These are phyloP conservation scores for Drosera capensis DNA, from an alignment of 148 eudicot species.

Conservation along the genomic window DNA sequence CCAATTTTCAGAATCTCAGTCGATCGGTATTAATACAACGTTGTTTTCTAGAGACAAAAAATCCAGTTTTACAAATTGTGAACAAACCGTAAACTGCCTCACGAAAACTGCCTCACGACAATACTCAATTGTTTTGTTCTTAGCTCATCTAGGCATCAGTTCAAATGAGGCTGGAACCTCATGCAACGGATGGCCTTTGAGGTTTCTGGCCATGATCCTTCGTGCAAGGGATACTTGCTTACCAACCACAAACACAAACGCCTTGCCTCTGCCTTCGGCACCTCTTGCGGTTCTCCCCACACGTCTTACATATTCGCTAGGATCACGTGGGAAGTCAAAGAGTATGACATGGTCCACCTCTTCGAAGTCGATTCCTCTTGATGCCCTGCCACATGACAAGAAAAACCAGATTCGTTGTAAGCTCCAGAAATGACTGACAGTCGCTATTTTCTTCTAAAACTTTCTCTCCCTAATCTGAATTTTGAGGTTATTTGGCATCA, in stretches of 20 bases:
- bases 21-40: too few relatives aligned
- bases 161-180: slow-evolving; percentile 66
- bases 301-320: slow-evolving; percentile 91
- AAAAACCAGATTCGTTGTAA: neutral
- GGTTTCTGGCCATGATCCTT: slow-evolving; percentile 70
- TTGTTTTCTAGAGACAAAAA: too few relatives aligned
- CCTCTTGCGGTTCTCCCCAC: slow-evolving; percentile 98
- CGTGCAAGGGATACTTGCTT: slow-evolving; percentile 90
- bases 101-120: too few relatives aligned
- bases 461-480: too few relatives aligned
- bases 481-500: too few relatives aligned
- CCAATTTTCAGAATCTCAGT: too few relatives aligned
- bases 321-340: slow-evolving; percentile 93
- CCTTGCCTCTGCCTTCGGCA: slow-evolving; percentile 81
- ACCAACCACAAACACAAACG: slow-evolving; percentile 79
- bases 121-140: too few relatives aligned
- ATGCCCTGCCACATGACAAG: slow-evolving; percentile 46
- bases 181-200: slow-evolving; percentile 87
- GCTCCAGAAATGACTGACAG: too few relatives aligned
- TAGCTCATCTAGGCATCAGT: too few relatives aligned
- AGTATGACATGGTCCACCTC: slow-evolving; percentile 79
- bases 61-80: too few relatives aligned
- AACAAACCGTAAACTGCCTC: too few relatives aligned
- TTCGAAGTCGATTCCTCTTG: slow-evolving; percentile 82
- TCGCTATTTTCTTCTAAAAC: too few relatives aligned